These are phyloP conservation scores for Penicillium lividum DNA, from an alignment of 495 filamentous ascomycete genomes.

Conservation along the genomic window DNA sequence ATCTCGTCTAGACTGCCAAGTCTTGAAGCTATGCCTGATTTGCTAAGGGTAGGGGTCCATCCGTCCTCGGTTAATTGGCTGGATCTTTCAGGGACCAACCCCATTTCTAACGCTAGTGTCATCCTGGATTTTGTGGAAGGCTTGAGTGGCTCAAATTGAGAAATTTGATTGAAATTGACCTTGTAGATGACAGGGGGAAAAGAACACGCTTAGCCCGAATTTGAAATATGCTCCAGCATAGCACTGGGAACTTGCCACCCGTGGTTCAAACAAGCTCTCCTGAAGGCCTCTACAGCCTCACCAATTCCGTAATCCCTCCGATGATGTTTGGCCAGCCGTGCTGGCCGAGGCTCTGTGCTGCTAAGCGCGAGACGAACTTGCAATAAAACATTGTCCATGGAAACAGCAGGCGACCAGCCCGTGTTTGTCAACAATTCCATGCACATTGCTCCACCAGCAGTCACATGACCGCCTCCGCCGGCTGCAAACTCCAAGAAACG, in stretches of 20 bases:
- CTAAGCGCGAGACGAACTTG: constrained; percentile 82
- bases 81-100: too few relatives aligned
- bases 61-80: too few relatives aligned
- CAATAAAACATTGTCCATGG: constrained; percentile 77
- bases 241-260: constrained; percentile 47
- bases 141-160: too few relatives aligned
- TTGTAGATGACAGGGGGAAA: too few relatives aligned
- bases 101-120: too few relatives aligned
- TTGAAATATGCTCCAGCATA: too few relatives aligned
- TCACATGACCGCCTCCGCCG: constrained; percentile 89
- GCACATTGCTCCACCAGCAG: constrained; percentile 83
- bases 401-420: constrained; percentile 74
- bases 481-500: constrained; percentile 68
- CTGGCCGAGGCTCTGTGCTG: constrained; percentile 67
- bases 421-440: constrained; percentile 87
- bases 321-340: constrained; percentile 50
- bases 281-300: constrained; percentile 75
- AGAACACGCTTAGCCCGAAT: too few relatives aligned
- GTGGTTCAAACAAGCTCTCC: constrained; percentile 65
- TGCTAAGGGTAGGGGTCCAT: neutral
- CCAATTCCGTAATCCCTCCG: constrained; percentile 59
- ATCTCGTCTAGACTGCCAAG: too few relatives aligned
- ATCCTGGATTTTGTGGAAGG: too few relatives aligned
- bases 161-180: too few relatives aligned
- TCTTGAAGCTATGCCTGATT: neutral